Base-by-base conservation (phyloP, 148 eudicot species). In the Rhododendron ferrugineum region DNA sequence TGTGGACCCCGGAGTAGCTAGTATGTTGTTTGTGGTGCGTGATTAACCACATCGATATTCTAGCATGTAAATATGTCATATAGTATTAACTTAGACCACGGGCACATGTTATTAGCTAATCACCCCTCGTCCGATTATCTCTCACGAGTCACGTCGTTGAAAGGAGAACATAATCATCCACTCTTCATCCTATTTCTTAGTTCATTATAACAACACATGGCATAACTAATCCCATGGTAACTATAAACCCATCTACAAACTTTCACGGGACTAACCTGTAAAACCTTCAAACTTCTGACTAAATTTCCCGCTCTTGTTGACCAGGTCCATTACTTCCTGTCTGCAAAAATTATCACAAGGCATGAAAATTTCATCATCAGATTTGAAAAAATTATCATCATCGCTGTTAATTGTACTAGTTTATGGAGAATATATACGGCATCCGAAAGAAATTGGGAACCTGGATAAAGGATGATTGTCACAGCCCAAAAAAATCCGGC, bases 401-500 rank as follows among this genome's bases (percentile, higher is more conserved):
- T 13, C 10, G 56, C 37, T 11, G 23, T 14, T 49, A 84, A 26
- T 23, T 52, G 44, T 28, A 11, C 16, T 28, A 11, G 73, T 26
- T 30, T 80, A 0, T 32, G 13, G 52, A 6, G 64, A 52, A 80
- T 52, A 58, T 22, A 3, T 52, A 52, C 79, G 1, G 73, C 28
- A 66, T 11, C 44, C 42, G 2, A 44, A 13, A 52, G 49, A 84
- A 82, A 74, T 4, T 26, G 18, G 10, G 70, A 44, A 95, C 98
- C 98, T 94, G 78, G 98, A 92, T 74, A 96, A 62, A 84, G 98
- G 95, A 90, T 96, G 98, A 91, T 93, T 94, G 84, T 96, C 98
- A 78, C 98, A 94, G 11, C 98, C 98, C 87, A 96, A 85, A 84
- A 92, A 96, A 86, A 93, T 88, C 46, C 87, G 84, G 40, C 92